Evolutionary conservation across 2,329 filamentous ascomycete species (phyloP).

Genomic region (Colletotrichum acutatum): DNA sequence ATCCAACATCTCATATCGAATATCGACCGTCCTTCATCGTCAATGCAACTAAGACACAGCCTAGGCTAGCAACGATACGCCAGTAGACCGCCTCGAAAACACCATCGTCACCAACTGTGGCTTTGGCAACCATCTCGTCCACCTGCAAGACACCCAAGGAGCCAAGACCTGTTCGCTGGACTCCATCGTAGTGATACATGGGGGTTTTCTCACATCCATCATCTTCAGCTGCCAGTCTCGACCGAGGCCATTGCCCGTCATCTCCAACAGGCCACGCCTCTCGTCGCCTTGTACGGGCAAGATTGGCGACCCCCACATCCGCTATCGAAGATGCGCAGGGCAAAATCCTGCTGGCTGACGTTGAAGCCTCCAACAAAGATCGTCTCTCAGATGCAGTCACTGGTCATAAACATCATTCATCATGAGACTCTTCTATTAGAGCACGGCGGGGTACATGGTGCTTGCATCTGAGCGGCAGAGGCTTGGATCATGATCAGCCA

Average conservation of each 20-base stretch:
- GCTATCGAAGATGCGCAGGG: neutral
- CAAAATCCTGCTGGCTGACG: neutral
- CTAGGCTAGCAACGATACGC: slow-evolving; percentile 10
- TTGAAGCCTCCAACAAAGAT: neutral
- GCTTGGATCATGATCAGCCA: slow-evolving; percentile 7
- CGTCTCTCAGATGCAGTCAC: neutral
- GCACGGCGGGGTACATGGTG: slow-evolving; percentile 1
- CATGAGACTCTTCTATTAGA: slow-evolving; percentile 12
- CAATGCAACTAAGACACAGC: slow-evolving; percentile 1
- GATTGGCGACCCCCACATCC: slow-evolving; percentile 17
- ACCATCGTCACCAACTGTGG: slow-evolving; percentile 22
- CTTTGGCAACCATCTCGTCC: slow-evolving; percentile 6
- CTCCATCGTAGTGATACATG: neutral
- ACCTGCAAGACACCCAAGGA: neutral
- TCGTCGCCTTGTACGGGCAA: neutral
- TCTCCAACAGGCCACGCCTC: neutral
- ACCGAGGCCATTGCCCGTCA: neutral
- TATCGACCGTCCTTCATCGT: neutral
- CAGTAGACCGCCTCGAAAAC: slow-evolving; percentile 28
- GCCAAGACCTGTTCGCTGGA: neutral
- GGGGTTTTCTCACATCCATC: neutral
- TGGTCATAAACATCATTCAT: slow-evolving; percentile 11
- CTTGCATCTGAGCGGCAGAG: neutral
- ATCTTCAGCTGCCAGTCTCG: slow-evolving; percentile 4
- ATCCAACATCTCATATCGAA: neutral